phyloP scores from a whole-genome alignment of 495 filamentous ascomycete species.

The Penicillium goetzii region DNA sequence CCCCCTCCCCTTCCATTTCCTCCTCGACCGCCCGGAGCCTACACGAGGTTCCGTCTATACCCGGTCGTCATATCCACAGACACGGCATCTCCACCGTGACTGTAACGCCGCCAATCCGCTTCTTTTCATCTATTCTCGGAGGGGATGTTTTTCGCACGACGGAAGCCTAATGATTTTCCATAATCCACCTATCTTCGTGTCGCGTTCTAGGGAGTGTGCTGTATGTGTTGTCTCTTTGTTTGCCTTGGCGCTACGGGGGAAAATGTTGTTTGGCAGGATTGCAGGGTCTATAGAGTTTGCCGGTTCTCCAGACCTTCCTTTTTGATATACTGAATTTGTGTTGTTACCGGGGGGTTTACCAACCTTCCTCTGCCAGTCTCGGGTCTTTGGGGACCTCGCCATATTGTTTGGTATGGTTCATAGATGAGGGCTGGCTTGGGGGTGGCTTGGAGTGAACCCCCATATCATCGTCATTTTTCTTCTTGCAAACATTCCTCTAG shows the following conservation, averaged over 20 bases:
- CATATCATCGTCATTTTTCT: slow-evolving; percentile 18
- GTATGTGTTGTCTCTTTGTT: slow-evolving; percentile 31
- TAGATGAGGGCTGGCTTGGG: slow-evolving; percentile 4
- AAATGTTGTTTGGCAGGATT: slow-evolving; percentile 43
- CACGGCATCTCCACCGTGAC: slow-evolving; percentile 17
- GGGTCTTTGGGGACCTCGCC: not conserved
- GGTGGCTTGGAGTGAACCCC: slow-evolving; percentile 11
- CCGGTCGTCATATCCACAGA: slow-evolving; percentile 9
- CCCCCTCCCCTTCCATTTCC: slow-evolving; percentile 18
- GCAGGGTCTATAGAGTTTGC: slow-evolving; percentile 46
- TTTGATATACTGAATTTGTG: slow-evolving; percentile 36
- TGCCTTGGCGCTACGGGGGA: slow-evolving; percentile 48
- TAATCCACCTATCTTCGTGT: slow-evolving; percentile 45
- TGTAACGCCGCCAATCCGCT: slow-evolving; percentile 20
- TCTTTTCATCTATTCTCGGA: slow-evolving; percentile 27
- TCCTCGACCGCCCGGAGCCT: slow-evolving; percentile 15
- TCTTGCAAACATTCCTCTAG: slow-evolving; percentile 21
- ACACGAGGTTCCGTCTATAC: not conserved
- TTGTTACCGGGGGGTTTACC: slow-evolving; percentile 9
- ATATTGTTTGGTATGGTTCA: not conserved
- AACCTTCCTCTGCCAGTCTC: not conserved
- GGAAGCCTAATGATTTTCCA: slow-evolving; percentile 45
- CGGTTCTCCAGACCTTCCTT: slow-evolving; percentile 38
- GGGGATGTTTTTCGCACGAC: slow-evolving; percentile 32
- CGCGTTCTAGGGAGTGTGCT: slow-evolving; percentile 44